Conservation (phyloP, 768 basidiomycete species). For the Polyporus arcularius region DNA sequence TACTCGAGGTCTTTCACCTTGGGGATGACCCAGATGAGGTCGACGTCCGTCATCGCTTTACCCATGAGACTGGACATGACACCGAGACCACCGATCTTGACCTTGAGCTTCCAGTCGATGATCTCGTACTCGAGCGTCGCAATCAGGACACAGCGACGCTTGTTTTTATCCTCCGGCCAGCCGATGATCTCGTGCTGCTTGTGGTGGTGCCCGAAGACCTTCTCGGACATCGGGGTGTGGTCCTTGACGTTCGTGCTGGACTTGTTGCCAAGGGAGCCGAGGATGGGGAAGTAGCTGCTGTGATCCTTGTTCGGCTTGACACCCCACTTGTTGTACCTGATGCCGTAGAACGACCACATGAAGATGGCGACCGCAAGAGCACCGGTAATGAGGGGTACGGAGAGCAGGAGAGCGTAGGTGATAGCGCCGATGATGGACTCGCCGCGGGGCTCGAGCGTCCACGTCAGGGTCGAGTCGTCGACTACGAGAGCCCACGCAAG, state of each 20-base stretch:
- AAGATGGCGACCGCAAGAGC: constrained; percentile 81
- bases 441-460: constrained; percentile 82
- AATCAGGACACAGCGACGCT: constrained; percentile 89
- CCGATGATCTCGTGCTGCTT: constrained; percentile 80
- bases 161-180: constrained; percentile 94
- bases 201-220: constrained; percentile 57
- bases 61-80: constrained; percentile 99
- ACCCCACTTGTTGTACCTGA: constrained; percentile 92
- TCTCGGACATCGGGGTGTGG: constrained; percentile 60
- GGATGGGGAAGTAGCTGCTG: constrained; percentile 87
- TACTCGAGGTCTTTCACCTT: constrained; percentile 96
- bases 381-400: constrained; percentile 85
- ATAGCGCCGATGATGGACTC: constrained; percentile 78
- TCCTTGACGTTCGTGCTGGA: constrained; percentile 77
- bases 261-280: constrained; percentile 63
- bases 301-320: constrained; percentile 69
- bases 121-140: constrained; percentile 95
- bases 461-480: constrained; percentile 74
- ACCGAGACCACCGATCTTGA: constrained; percentile 96
- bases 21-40: constrained; percentile 90
- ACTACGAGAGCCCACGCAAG: constrained; percentile 85
- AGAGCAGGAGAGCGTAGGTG: constrained; percentile 82
- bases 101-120: constrained; percentile 96
- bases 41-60: constrained; percentile 97
- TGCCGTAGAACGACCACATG: constrained; percentile 96